Percentiles rank a stretch among this genome's conserved stretches.
These are phyloP conservation scores for Tetrahymena borealis DNA, from an alignment of 73 alveolate genomes.

Conservation along the genomic window DNA sequence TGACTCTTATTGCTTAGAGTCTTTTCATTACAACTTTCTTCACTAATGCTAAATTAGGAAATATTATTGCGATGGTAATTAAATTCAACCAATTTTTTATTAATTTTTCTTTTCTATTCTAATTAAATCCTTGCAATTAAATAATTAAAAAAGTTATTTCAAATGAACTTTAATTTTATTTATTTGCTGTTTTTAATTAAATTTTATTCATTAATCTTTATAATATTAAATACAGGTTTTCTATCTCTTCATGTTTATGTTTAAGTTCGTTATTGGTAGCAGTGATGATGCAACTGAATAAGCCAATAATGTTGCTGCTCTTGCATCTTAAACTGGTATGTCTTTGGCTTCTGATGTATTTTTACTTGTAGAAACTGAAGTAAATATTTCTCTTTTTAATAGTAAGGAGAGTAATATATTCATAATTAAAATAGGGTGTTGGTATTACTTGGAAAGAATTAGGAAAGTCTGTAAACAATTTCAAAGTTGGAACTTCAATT, in stretches of 20 bases:
- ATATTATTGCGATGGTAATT: constrained; percentile 57
- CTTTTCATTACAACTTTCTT: constrained; percentile 73
- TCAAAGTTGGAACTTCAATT: constrained; percentile 40
- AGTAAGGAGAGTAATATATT: no score
- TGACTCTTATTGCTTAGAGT: constrained; percentile 56
- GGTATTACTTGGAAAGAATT: constrained; percentile 45
- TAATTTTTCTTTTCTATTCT: no score
- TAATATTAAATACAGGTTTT: neutral
- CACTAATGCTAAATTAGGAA: constrained; percentile 73
- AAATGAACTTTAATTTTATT: no score
- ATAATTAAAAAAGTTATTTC: no score
- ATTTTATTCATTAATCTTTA: neutral
- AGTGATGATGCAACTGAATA: constrained; percentile 26
- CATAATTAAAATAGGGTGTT: constrained; percentile 2
- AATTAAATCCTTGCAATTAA: no score
- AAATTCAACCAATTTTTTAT: no score
- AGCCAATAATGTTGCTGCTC: constrained; percentile 54
- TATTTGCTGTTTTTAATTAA: neutral
- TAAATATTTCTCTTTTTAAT: neutral
- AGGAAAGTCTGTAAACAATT: constrained; percentile 37
- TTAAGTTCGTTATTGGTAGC: constrained; percentile 55
- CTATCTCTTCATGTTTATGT: constrained; percentile 62
- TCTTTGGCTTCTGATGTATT: constrained; percentile 65
- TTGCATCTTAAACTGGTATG: constrained; percentile 62
- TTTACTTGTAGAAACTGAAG: constrained; percentile 48